Conservation (phyloP, 345 rosid species). For the Moricandia arvensis region DNA sequence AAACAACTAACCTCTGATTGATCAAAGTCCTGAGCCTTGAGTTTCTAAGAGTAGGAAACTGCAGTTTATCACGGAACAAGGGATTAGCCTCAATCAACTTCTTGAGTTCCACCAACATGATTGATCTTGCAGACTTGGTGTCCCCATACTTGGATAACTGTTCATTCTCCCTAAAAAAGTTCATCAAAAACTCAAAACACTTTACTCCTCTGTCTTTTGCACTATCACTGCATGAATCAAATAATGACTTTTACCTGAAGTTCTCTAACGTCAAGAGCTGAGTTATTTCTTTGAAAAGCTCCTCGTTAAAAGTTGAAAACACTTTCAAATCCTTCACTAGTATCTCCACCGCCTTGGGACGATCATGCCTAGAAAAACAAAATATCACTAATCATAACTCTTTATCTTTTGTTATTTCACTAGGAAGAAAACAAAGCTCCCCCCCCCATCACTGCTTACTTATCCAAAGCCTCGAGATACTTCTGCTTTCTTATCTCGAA, state of each 20-base stretch:
- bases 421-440: not conserved
- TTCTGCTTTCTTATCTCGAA: slow-evolving; percentile 99
- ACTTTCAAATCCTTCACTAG: slow-evolving; percentile 96
- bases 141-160: slow-evolving; percentile 97
- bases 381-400: not conserved
- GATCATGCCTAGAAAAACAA: slow-evolving; percentile 71
- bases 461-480: slow-evolving; percentile 95
- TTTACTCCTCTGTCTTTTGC: slow-evolving; percentile 23
- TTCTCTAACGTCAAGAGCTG: slow-evolving; percentile 91
- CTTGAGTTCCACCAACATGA: slow-evolving; percentile 95
- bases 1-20: slow-evolving; percentile 70
- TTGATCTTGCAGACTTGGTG: slow-evolving; percentile 95
- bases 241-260: slow-evolving; percentile 54
- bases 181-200: slow-evolving; percentile 1
- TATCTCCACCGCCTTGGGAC: slow-evolving; percentile 93
- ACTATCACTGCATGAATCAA: not conserved
- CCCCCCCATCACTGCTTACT: slow-evolving; percentile 52
- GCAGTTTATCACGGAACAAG: slow-evolving; percentile 89
- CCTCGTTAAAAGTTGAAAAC: slow-evolving; percentile 94
- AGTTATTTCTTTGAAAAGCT: slow-evolving; percentile 93
- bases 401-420: not conserved
- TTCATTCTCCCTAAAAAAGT: slow-evolving; percentile 77
- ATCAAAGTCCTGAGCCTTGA: slow-evolving; percentile 89
- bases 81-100: slow-evolving; percentile 99
- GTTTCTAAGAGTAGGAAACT: slow-evolving; percentile 87